phyloP scores from a whole-genome alignment of 2,329 filamentous ascomycete genomes.

The Coniochaeta sp. region DNA sequence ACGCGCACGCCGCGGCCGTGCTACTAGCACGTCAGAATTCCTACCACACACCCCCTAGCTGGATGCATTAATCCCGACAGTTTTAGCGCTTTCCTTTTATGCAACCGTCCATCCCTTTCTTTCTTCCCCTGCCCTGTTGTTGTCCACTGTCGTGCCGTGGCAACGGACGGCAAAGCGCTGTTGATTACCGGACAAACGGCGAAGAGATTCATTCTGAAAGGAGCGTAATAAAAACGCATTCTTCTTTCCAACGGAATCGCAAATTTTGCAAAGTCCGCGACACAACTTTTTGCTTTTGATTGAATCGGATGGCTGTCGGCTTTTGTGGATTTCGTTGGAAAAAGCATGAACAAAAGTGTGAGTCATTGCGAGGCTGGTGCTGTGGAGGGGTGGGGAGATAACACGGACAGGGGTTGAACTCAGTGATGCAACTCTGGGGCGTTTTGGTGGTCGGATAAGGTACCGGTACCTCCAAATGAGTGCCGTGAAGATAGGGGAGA shows the following conservation, averaged over 20 bases:
- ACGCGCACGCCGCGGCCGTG: not conserved
- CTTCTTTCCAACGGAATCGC: too few relatives aligned
- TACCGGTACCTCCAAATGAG: not conserved
- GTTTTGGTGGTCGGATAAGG: not conserved
- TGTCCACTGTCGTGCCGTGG: too few relatives aligned
- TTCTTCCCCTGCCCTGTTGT: too few relatives aligned
- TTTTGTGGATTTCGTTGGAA: not conserved
- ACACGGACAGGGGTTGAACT: not conserved
- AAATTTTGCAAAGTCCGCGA: too few relatives aligned
- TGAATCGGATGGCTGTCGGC: too few relatives aligned
- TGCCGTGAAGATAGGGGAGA: not conserved
- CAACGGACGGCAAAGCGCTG: too few relatives aligned
- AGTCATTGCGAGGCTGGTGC: constrained; percentile 1
- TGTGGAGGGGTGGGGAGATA: not conserved
- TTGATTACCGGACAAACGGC: too few relatives aligned
- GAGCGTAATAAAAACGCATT: too few relatives aligned
- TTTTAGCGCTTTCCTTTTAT: not conserved
- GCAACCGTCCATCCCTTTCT: too few relatives aligned
- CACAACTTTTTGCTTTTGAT: too few relatives aligned
- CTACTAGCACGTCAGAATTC: not conserved
- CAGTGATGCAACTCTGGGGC: constrained; percentile 1
- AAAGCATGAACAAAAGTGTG: constrained; percentile 2
- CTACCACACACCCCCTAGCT: not conserved
- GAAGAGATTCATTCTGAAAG: too few relatives aligned
- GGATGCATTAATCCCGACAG: constrained; percentile 1